These are phyloP conservation scores for Coemansia sp. DNA, from an alignment of 192 early-diverging fungal species.

Conservation along the genomic window DNA sequence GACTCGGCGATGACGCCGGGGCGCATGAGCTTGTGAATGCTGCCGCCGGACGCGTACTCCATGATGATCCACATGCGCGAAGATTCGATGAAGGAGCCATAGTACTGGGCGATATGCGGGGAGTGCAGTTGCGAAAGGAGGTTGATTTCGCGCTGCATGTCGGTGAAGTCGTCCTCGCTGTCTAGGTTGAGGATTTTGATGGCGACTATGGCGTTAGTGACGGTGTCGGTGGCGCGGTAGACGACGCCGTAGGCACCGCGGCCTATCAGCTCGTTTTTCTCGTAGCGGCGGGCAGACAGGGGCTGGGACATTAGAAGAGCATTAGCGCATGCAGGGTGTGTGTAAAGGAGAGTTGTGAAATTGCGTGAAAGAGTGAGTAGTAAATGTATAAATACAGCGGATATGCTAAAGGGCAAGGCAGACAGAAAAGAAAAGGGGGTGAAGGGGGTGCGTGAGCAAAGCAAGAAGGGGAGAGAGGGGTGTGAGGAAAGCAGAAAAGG, in stretches of 20 bases:
- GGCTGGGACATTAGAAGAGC: conserved; percentile 39
- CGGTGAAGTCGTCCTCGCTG: conserved; percentile 92
- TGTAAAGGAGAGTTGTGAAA: background rate
- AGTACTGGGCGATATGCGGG: conserved; percentile 89
- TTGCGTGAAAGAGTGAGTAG: background rate
- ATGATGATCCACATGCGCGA: conserved; percentile 98
- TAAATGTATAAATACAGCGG: background rate
- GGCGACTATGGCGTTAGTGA: conserved; percentile 78
- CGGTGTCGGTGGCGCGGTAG: conserved; percentile 59
- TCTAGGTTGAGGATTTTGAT: conserved; percentile 98
- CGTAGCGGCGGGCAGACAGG: conserved; percentile 48
- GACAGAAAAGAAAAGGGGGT: background rate
- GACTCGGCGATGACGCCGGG: conserved; percentile 84
- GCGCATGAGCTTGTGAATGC: conserved; percentile 70
- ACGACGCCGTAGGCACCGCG: conserved; percentile 53
- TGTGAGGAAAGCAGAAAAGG: too few species aligned
- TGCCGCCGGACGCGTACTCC: conserved; percentile 96
- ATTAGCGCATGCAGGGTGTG: conserved; percentile 17
- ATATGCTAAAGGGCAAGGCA: background rate
- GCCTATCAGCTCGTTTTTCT: conserved; percentile 51
- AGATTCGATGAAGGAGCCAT: conserved; percentile 83
- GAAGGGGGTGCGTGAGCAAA: background rate
- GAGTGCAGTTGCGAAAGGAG: conserved; percentile 85
- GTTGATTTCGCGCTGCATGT: conserved; percentile 92
- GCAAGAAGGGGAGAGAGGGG: too few species aligned